Percentiles rank a stretch among this genome's conserved stretches.
Evolutionary conservation across 2,329 filamentous ascomycete species (phyloP).

Genomic region (Magnaporthiopsis rhizophila): DNA sequence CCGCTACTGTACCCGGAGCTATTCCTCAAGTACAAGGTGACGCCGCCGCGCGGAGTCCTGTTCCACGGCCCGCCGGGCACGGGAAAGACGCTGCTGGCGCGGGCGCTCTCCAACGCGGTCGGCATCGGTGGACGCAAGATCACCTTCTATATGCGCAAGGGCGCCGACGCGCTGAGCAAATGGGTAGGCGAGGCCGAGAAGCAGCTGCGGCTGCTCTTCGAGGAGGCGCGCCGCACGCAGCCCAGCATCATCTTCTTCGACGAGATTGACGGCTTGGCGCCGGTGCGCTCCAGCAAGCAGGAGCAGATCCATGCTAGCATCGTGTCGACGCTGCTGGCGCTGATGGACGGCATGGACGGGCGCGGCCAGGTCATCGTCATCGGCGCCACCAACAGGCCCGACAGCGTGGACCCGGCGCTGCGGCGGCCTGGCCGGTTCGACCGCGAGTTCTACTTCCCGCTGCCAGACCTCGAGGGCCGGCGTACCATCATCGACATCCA

Average conservation of each 20-base stretch:
- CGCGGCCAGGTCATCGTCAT: constrained; percentile 97
- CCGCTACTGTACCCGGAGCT: constrained; percentile 92
- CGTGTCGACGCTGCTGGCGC: constrained; percentile 81
- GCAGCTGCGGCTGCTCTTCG: constrained; percentile 86
- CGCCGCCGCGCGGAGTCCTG: constrained; percentile 85
- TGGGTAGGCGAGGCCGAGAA: constrained; percentile 98
- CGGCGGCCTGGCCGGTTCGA: constrained; percentile 92
- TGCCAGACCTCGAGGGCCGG: constrained; percentile 73
- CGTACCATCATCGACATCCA: constrained; percentile 90
- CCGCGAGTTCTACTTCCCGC: constrained; percentile 93
- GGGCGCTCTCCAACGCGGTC: constrained; percentile 85
- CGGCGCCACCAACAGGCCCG: constrained; percentile 93
- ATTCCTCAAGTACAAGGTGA: constrained; percentile 85
- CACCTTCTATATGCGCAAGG: constrained; percentile 99
- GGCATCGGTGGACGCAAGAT: constrained; percentile 87
- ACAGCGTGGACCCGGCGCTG: constrained; percentile 94
- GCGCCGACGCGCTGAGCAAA: constrained; percentile 93
- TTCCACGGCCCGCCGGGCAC: constrained; percentile 97
- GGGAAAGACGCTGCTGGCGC: constrained; percentile 92
- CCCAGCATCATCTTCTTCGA: constrained; percentile 99
- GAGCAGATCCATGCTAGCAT: constrained; percentile 99
- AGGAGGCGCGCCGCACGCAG: constrained; percentile 90
- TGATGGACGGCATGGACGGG: constrained; percentile 99
- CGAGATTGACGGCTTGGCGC: constrained; percentile 94
- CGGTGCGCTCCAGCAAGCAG: constrained; percentile 94